Base-by-base conservation (phyloP, 495 filamentous ascomycete genomes). In the Cercophora scortea region DNA sequence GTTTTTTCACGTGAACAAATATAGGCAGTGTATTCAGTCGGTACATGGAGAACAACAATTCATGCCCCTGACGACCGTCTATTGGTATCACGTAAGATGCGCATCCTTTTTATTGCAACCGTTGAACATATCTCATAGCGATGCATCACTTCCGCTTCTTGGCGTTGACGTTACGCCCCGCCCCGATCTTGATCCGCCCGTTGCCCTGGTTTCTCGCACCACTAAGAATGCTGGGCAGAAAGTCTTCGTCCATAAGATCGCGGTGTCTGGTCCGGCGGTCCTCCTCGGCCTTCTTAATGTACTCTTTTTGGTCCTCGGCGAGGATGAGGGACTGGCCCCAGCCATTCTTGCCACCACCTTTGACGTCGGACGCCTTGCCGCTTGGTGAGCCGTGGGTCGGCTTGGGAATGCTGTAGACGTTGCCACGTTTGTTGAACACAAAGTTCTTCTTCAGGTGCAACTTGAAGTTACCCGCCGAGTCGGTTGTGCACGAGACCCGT, bases 271-370 rank as follows among this genome's bases (percentile, higher is more conserved):
- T 72, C 62, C 84, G 83, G 54, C 75, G 76, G 65, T 84, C 75
- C 60, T 83, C 77, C 11, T 74, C 76, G 8, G 79, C 67, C 54
- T 85, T 85, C 54, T 79, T 72, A 39, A 76, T 62, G 65, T 88
- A 97, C 72, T 98, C 94, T 71, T 96, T 95, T 74, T 98, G 93
- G 66, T 98, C 93, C 71, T 96, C 91, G 1, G 92, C 79, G 2
- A 98, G 73, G 45, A 98, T 89, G 54, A 97, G 72, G 12, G 72
- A 66, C 15, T 77, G 79, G 0, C 90, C 90, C 90, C 90, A 95
- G 7, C 88, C 88, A 6, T 83, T 80, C 70, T 95, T 91, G 8
- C 90, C 90, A 46, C 90, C 90, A 33, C 89, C 89, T 50, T 71
- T 69, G n/a, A 71, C 57, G 6, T 72, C 65, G 35, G 73, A 70